Conservation (phyloP, 768 basidiomycete species). For the Clathrus columnatus region DNA sequence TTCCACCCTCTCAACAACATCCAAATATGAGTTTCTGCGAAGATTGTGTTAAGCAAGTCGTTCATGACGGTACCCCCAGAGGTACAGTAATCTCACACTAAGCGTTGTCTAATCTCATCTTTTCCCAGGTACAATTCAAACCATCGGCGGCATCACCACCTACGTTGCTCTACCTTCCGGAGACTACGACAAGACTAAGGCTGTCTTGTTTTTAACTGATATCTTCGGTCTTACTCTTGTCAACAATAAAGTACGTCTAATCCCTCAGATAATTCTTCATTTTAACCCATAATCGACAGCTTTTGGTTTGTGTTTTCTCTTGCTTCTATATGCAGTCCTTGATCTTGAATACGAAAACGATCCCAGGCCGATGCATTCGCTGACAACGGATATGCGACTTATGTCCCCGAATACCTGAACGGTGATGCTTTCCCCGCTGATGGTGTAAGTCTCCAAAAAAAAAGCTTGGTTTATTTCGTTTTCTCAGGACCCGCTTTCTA, state of each 20-base stretch:
- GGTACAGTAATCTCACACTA: slow-evolving; percentile 18
- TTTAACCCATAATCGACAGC: slow-evolving; percentile 14
- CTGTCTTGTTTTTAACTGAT: slow-evolving; percentile 45
- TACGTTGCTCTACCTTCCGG: slow-evolving; percentile 48
- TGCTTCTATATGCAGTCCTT: background rate
- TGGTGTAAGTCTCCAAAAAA: slow-evolving; percentile 11
- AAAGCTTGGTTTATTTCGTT: background rate
- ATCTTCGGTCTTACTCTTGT: slow-evolving; percentile 40
- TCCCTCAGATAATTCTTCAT: background rate
- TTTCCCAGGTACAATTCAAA: slow-evolving; percentile 36
- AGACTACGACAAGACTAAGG: slow-evolving; percentile 46
- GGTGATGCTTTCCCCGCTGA: slow-evolving; percentile 26
- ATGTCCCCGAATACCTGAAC: slow-evolving; percentile 29
- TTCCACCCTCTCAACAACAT: background rate
- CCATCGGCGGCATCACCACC: slow-evolving; percentile 37
- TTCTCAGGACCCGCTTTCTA: background rate
- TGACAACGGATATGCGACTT: slow-evolving; percentile 29
- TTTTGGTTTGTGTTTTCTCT: slow-evolving; percentile 14
- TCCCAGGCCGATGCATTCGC: slow-evolving; percentile 37
- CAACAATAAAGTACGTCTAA: slow-evolving; percentile 34
- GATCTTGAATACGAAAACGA: too few species aligned
- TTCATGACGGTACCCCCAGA: slow-evolving; percentile 28
- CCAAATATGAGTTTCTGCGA: slow-evolving; percentile 43
- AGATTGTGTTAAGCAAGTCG: slow-evolving; percentile 45
- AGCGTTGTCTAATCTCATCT: background rate